A percentile compares a stretch with the other conserved stretches of the same genome.
Evolutionary conservation across 2,329 filamentous ascomycete species (phyloP).

Genomic region (Botrytis tulipae): DNA sequence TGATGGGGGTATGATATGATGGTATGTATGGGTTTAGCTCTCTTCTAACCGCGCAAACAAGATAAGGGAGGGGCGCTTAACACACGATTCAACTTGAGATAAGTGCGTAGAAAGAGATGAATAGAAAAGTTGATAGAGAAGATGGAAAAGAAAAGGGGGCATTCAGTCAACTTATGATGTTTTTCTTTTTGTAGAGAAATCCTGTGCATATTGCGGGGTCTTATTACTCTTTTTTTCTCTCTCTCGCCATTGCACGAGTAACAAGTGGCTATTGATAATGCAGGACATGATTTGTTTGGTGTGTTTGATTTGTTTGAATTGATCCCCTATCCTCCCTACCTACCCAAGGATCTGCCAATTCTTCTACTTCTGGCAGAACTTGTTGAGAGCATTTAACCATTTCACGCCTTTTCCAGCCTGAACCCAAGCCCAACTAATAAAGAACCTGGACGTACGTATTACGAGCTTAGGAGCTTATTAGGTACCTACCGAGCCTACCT

Average conservation of each 20-base stretch:
- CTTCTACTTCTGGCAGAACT: not conserved
- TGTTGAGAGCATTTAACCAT: not conserved
- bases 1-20: constrained; percentile 19
- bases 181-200: not conserved
- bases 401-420: not conserved
- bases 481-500: not conserved
- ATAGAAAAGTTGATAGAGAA: not conserved
- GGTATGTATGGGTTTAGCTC: constrained; percentile 9
- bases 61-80: constrained; percentile 7
- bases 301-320: not conserved
- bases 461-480: not conserved
- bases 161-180: not conserved
- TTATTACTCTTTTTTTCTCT: not conserved
- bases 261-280: not conserved
- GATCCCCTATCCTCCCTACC: not conserved
- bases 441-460: not conserved
- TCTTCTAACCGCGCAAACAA: constrained; percentile 12
- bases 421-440: not conserved
- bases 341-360: not conserved
- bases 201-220: not conserved
- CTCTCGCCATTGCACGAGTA: not conserved
- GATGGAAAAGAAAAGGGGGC: not conserved
- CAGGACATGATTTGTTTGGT: not conserved
- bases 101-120: not conserved
- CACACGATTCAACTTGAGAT: not conserved